Evolutionary conservation across 2,329 filamentous ascomycete genomes (phyloP).

Genomic region (Phaeosphaeriaceae sp.): DNA sequence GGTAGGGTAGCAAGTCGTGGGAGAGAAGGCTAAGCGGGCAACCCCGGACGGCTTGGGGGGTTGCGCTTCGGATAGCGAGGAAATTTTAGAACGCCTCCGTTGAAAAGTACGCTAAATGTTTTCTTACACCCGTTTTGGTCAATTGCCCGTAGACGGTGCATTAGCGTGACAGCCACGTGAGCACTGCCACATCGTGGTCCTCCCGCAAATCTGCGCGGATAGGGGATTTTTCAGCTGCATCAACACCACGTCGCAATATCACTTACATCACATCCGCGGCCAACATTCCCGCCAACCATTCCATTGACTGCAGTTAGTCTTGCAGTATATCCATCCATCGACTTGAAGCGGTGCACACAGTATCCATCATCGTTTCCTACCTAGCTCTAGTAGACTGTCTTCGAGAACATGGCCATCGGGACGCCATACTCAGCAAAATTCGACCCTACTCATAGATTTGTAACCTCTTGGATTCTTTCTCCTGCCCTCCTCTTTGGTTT

Average conservation of each 20-base stretch:
- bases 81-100: conserved; percentile 12
- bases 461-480: conserved; percentile 81
- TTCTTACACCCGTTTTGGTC: conserved; percentile 3
- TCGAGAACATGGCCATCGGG: conserved; percentile 31
- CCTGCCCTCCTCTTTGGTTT: conserved; percentile 66
- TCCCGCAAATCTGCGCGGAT: conserved; percentile 1
- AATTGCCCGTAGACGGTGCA: conserved; percentile 8
- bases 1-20: conserved; percentile 22
- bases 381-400: too few relatives aligned
- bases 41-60: conserved; percentile 19
- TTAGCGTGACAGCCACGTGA: conserved; percentile 14
- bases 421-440: conserved; percentile 39
- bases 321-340: background rate
- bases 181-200: background rate
- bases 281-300: conserved; percentile 1
- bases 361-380: conserved; percentile 8
- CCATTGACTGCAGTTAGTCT: background rate
- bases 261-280: background rate
- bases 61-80: conserved; percentile 11
- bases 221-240: conserved; percentile 1
- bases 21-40: conserved; percentile 27
- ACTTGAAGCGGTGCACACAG: too few relatives aligned
- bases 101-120: conserved; percentile 3
- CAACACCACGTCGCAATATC: conserved; percentile 3
- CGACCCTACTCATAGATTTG: conserved; percentile 67